Base-by-base conservation (phyloP, 1,139 yeast genomes). In the Geotrichum cucujoidarum region DNA sequence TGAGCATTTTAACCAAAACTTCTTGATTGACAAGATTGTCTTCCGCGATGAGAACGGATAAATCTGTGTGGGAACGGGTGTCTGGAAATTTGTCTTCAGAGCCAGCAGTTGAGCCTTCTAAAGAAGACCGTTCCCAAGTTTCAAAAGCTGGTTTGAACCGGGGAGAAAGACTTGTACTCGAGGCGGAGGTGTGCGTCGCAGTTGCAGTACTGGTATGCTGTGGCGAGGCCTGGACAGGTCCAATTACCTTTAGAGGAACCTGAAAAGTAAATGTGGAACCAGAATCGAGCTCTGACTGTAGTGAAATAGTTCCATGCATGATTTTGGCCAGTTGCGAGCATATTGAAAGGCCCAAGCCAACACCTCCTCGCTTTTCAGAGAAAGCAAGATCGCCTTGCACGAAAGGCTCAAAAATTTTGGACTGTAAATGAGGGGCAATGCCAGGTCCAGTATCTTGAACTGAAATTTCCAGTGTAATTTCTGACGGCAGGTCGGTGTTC, bases 11-110 rank as follows among this genome's bases (percentile, higher is more conserved):
- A 57, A 77, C 80, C 63, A 90, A 86, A 22, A 92, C 97, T 64
- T 90, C 96, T 64, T 90, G 97, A 63, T 92, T 92, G 10, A 94
- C 97, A 59, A 77, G 72, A 60, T 92, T 92, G 62, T 92, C 98
- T 62, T 92, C 98, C 0, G 96, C 97, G n/a, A 92, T 92, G 47
- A 92, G 72, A 21, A 92, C 79, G 46, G 72, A 65, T 35, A 45
- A 32, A 16, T 45, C 40, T 11, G 21, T 22, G 21, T 72, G 70
- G 71, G 6, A 81, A 80, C 79, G 6, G 6, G 5, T 30, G 13
- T 5, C 7, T n/a, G n/a, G 31, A 24, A 24, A 24, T 10, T 6
- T 24, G 6, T 24, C 27, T 6, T 6, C 6, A 24, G 27, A 6
- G 10, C 10, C 27, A 24, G 6, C 10, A 13, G n/a, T 7, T 7